Percentiles rank a stretch among this genome's conserved stretches.
phyloP scores from a whole-genome alignment of 768 basidiomycete species.

The Exsudoporus frostii region DNA sequence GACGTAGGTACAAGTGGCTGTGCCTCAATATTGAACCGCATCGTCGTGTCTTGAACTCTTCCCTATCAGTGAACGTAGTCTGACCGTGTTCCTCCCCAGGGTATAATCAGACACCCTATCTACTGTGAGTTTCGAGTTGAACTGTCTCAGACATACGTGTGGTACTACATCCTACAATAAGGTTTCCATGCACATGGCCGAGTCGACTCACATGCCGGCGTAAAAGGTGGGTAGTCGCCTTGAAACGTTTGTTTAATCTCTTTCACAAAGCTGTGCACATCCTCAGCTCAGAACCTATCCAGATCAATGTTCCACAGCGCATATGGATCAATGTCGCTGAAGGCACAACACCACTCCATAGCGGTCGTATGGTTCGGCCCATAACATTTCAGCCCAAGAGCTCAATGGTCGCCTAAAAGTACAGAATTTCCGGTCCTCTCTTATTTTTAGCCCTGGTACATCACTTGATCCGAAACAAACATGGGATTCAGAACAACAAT shows the following conservation, averaged over 20 bases:
- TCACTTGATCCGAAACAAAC: neutral
- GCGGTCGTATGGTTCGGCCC: neutral
- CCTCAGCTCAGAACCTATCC: conserved; percentile 36
- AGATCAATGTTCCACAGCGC: neutral
- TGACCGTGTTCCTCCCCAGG: conserved; percentile 28
- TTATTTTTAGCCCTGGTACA: neutral
- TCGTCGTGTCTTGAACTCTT: conserved; percentile 32
- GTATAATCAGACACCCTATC: no score
- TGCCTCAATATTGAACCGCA: conserved; percentile 46
- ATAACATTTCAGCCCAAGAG: neutral
- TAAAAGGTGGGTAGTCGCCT: neutral
- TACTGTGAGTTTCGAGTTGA: no score
- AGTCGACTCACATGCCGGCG: conserved; percentile 44
- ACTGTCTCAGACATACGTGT: no score
- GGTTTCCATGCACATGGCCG: conserved; percentile 52
- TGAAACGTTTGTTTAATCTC: neutral
- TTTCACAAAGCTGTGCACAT: neutral
- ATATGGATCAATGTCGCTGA: neutral
- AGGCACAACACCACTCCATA: neutral
- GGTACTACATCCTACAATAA: no score
- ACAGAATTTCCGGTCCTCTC: neutral
- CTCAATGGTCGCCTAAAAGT: neutral
- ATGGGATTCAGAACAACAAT: neutral
- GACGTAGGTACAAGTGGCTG: conserved; percentile 31
- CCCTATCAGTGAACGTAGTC: neutral